A percentile compares a stretch with the other conserved stretches of the same genome.
Evolutionary conservation across 768 basidiomycete species (phyloP).

Genomic region (Rossbeevera mucosa): DNA sequence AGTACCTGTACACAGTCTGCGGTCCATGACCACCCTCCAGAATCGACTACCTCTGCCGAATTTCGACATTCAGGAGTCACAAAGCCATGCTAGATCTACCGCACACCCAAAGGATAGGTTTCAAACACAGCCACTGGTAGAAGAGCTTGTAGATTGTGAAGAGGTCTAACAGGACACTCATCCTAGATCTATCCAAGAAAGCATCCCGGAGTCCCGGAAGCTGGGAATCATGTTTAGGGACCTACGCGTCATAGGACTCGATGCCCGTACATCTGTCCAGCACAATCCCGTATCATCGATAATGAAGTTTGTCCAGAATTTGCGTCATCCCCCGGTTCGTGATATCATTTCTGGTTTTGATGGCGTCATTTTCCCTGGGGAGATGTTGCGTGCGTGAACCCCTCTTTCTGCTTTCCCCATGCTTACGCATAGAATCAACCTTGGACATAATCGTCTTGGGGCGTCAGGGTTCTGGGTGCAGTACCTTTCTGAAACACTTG

Average conservation of each 20-base stretch:
- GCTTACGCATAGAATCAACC: background rate
- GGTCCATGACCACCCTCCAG: too few species aligned
- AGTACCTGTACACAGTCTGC: too few species aligned
- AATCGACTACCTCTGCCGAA: background rate
- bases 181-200: constrained; percentile 33
- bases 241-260: constrained; percentile 49
- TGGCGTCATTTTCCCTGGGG: constrained; percentile 61
- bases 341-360: constrained; percentile 61
- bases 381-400: constrained; percentile 64
- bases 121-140: constrained; percentile 15
- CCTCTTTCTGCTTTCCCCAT: constrained; percentile 7
- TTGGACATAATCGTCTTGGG: constrained; percentile 70
- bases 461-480: constrained; percentile 64
- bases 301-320: constrained; percentile 34
- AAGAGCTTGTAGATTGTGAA: background rate
- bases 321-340: constrained; percentile 58
- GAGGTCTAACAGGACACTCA: background rate
- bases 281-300: constrained; percentile 49
- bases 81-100: background rate
- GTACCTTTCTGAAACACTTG: constrained; percentile 46
- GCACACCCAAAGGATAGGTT: background rate
- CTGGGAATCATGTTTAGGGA: constrained; percentile 50
- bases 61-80: background rate
- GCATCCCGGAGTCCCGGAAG: constrained; percentile 34
- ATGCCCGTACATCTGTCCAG: constrained; percentile 41